A percentile compares a stretch with the other conserved stretches of the same genome.
Conservation (phyloP, 1,284 basidiomycete species). For the Stygiomarasmius scandens region DNA sequence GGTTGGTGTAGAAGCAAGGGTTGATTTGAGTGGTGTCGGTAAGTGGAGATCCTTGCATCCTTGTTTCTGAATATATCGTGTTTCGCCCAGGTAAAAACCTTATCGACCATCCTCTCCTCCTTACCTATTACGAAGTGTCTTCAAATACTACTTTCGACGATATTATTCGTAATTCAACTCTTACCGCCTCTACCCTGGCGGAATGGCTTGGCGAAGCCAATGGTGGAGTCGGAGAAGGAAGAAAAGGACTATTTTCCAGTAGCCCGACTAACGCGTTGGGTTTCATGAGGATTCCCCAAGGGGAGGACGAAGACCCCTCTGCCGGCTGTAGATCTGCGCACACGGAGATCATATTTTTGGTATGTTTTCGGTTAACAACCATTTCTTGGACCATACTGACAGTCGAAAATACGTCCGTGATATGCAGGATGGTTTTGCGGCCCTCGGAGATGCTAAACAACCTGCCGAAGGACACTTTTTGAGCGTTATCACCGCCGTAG, state of each 20-base stretch:
- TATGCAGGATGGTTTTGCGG: background rate
- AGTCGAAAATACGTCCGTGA: no score
- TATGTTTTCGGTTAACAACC: no score
- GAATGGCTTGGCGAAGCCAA: no score
- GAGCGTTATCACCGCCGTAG: slow-evolving; percentile 12
- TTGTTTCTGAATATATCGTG: slow-evolving; percentile 21
- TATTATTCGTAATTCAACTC: slow-evolving; percentile 22
- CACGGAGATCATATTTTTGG: background rate
- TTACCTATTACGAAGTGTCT: slow-evolving; percentile 25
- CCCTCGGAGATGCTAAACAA: background rate
- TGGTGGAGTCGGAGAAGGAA: no score
- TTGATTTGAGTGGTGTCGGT: background rate
- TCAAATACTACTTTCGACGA: slow-evolving; percentile 26
- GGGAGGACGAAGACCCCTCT: background rate
- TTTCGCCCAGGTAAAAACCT: slow-evolving; percentile 38
- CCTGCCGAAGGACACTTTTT: slow-evolving; percentile 19
- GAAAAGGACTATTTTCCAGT: no score
- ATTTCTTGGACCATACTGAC: no score
- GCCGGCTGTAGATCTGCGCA: background rate
- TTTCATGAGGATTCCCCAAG: background rate
- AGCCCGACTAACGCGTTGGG: background rate
- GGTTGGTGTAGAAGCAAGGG: background rate
- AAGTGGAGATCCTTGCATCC: background rate
- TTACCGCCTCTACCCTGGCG: no score
- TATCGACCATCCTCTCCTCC: slow-evolving; percentile 30